These are phyloP conservation scores for Exserohilum rostratum DNA, from an alignment of 2,329 filamentous ascomycete genomes.

Conservation along the genomic window DNA sequence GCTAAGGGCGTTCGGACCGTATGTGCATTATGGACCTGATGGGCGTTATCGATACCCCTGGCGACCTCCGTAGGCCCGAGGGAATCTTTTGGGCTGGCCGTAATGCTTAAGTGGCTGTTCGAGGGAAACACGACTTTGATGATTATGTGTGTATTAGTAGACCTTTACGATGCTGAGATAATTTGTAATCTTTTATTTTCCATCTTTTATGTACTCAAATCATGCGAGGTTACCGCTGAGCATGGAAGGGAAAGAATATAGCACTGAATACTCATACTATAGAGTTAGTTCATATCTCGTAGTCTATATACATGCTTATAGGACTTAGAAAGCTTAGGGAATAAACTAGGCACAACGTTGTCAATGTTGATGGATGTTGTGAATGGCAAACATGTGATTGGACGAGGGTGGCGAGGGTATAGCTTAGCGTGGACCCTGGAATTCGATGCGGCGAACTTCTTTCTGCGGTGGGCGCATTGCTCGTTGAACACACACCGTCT, in stretches of 20 bases:
- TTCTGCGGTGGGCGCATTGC: conserved; percentile 20
- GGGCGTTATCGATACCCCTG: conserved; percentile 39
- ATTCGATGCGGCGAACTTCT: conserved; percentile 43
- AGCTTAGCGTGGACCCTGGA: conserved; percentile 30
- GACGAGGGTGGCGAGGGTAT: conserved; percentile 9
- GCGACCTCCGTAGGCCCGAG: conserved; percentile 44
- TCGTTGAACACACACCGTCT: conserved; percentile 10
- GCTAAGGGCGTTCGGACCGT: conserved; percentile 14
- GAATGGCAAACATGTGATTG: conserved; percentile 29
- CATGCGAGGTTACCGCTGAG: no score
- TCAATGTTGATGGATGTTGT: not conserved
- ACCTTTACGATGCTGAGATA: no score
- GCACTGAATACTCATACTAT: no score
- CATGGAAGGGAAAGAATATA: no score
- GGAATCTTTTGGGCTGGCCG: conserved; percentile 41
- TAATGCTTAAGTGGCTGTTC: not conserved
- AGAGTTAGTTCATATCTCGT: no score
- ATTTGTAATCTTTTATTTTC: no score
- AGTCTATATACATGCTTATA: no score
- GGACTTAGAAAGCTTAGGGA: not conserved
- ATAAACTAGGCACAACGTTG: not conserved
- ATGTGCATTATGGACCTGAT: conserved; percentile 18
- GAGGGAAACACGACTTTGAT: no score
- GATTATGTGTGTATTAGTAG: no score
- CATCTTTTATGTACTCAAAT: no score